Conservation (phyloP, 306 rosid genomes). For the Quercus variabilis region DNA sequence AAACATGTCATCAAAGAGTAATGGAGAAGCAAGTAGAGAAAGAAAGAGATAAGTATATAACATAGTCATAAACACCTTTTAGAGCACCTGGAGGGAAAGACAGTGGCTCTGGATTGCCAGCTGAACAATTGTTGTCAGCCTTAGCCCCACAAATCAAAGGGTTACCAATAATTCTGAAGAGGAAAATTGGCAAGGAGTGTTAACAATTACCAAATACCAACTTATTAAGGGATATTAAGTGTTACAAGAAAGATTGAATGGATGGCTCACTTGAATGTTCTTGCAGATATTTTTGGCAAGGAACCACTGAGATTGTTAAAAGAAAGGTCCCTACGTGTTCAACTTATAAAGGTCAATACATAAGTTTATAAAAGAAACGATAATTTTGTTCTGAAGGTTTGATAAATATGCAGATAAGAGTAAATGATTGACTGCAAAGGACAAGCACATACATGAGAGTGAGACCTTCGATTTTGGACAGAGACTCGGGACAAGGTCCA, state of each 20-base stretch:
- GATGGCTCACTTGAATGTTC: conserved; percentile 85
- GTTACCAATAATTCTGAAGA: conserved; percentile 79
- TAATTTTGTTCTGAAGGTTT: neutral
- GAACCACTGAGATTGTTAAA: conserved; percentile 89
- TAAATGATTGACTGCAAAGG: conserved; percentile 13
- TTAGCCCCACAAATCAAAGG: conserved; percentile 87
- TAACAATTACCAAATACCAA: neutral
- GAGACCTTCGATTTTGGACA: conserved; percentile 68
- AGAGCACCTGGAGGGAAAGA: conserved; percentile 75
- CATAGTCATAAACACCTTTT: conserved; percentile 40
- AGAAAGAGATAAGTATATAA: neutral
- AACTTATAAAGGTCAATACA: conserved; percentile 8
- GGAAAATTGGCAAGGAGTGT: conserved; percentile 4
- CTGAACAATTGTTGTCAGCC: conserved; percentile 66
- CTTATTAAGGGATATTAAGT: conserved; percentile 1
- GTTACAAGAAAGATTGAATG: neutral
- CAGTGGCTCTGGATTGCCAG: conserved; percentile 83
- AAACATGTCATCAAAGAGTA: conserved; percentile 18
- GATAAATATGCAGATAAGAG: neutral
- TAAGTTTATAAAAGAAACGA: conserved; percentile 6
- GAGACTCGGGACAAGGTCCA: conserved; percentile 81
- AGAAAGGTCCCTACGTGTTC: conserved; percentile 77
- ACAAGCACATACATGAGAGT: conserved; percentile 81
- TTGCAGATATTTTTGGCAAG: conserved; percentile 78
- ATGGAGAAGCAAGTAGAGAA: conserved; percentile 1